Evolutionary conservation across 768 basidiomycete genomes (phyloP).

Genomic region (Exidia glandulosa): DNA sequence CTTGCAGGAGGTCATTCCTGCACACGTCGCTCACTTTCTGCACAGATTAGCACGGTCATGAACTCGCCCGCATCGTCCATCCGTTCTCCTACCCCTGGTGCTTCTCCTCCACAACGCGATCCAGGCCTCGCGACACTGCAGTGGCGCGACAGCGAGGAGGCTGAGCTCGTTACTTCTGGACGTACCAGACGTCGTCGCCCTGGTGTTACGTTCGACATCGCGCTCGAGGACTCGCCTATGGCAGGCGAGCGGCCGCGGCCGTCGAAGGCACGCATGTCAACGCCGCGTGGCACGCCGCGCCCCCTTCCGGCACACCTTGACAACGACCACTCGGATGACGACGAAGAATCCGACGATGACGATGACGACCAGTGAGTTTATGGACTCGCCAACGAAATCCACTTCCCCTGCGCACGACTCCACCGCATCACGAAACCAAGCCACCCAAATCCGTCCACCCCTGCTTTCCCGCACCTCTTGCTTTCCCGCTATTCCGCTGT

Average conservation of each 20-base stretch:
- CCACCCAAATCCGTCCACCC: neutral
- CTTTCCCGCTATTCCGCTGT: neutral
- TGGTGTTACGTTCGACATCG: slow-evolving; percentile 49
- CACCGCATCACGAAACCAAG: neutral
- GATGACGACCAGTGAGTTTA: neutral
- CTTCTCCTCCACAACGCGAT: slow-evolving; percentile 52
- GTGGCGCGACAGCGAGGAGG: slow-evolving; percentile 60
- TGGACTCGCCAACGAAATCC: neutral
- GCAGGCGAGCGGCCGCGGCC: slow-evolving; percentile 1
- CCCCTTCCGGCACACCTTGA: neutral
- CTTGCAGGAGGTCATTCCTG: slow-evolving; percentile 5
- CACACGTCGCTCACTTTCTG: slow-evolving; percentile 2
- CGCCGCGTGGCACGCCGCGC: neutral
- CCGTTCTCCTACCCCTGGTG: slow-evolving; percentile 43
- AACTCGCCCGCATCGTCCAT: slow-evolving; percentile 67
- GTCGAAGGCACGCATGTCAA: neutral
- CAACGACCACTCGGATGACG: neutral
- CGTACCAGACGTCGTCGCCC: slow-evolving; percentile 32
- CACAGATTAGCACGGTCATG: slow-evolving; percentile 48
- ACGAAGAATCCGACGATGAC: neutral
- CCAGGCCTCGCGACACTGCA: slow-evolving; percentile 51
- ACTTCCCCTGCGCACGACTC: neutral
- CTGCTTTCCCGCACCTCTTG: neutral
- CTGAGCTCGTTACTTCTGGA: slow-evolving; percentile 29
- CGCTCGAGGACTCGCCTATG: slow-evolving; percentile 4